Base-by-base conservation (phyloP, 1,284 basidiomycete species). In the Ustilago sp. region DNA sequence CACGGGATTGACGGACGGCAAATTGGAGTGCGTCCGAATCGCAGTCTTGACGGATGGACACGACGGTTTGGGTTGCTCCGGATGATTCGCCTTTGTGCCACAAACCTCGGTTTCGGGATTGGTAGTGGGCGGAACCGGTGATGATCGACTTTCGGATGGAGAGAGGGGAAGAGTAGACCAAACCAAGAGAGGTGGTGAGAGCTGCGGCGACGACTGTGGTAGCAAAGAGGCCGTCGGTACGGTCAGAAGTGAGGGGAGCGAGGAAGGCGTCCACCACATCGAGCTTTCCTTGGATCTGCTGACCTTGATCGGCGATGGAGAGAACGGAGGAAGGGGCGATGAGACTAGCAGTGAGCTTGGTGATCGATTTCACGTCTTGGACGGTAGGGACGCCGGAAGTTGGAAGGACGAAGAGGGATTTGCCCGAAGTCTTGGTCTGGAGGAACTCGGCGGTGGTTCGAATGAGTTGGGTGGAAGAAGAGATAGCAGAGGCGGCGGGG, bases 21-120 rank as follows among this genome's bases (percentile, higher is more conserved):
- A 97, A 97, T 86, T 98, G 92, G 62, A 99, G 88, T 45, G 93
- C 91, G 87, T 99, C 97, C 0, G 90, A 90, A 87, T 99, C 97
- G 87, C 97, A 99, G 87, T 99, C 97, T 41, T 92, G 87, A 31
- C 91, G 90, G 77, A 99, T 93, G 78, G 90, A 89, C 19, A 95
- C 89, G 61, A 99, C 90, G 43, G 93, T 90, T 85, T 99, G 97
- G 1, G 93, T 94, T 9, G 95, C 92, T 31, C 97, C 97, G 23
- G 93, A 95, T 0, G 95, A 97, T 87, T 94, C 95, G 31, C 97
- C 97, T 87, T 99, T 99, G 71, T 93, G 90, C 97, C 97, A 99
- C 19, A 99, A 88, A 8, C 95, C 95, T 83, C 95, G 95, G 17
- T 86, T 86, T 75, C 97, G 92, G 19, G 94, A 98, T 86, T 98